These are phyloP conservation scores for Globisporangium uncinulatum DNA, from an alignment of 352 stramenopile species.

Conservation along the genomic window DNA sequence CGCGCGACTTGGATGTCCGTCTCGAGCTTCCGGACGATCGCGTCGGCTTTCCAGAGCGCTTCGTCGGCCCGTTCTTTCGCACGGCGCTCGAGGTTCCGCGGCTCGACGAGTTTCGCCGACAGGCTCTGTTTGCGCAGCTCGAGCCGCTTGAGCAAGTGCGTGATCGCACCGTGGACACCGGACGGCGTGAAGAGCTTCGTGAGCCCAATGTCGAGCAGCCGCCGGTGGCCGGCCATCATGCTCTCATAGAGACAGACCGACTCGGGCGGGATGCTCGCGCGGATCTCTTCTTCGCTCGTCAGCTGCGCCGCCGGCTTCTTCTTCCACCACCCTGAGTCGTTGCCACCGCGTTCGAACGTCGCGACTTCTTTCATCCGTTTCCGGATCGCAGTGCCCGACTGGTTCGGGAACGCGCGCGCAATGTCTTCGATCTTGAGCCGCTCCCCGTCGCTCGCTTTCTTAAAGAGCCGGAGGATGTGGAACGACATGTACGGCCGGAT, in stretches of 20 bases:
- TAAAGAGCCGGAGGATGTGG: conserved; percentile 79
- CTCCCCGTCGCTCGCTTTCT: conserved; percentile 74
- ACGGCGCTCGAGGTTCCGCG: conserved; percentile 40
- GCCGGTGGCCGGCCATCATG: conserved; percentile 82
- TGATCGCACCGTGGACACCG: conserved; percentile 68
- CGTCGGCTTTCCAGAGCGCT: conserved; percentile 67
- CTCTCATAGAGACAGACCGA: conserved; percentile 83
- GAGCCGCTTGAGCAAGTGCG: conserved; percentile 67
- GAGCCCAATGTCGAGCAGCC: conserved; percentile 70
- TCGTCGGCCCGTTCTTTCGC: conserved; percentile 58
- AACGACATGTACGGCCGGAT: conserved; percentile 87
- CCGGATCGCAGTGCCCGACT: conserved; percentile 75
- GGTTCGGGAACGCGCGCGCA: conserved; percentile 71
- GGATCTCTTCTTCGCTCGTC: conserved; percentile 73
- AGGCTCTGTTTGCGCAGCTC: conserved; percentile 58
- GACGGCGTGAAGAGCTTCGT: conserved; percentile 77
- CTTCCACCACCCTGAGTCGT: conserved; percentile 82
- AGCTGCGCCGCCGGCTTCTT: conserved; percentile 61
- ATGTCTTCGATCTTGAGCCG: conserved; percentile 84
- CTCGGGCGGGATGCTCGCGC: conserved; percentile 65
- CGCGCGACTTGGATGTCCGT: conserved; percentile 77
- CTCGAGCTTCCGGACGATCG: conserved; percentile 65
- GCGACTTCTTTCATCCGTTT: conserved; percentile 85
- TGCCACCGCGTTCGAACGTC: conserved; percentile 79
- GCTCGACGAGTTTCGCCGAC: conserved; percentile 41